Percentiles rank a stretch among this genome's conserved stretches.
phyloP scores from a whole-genome alignment of 2,329 filamentous ascomycete genomes.

The Fusarium algeriense region DNA sequence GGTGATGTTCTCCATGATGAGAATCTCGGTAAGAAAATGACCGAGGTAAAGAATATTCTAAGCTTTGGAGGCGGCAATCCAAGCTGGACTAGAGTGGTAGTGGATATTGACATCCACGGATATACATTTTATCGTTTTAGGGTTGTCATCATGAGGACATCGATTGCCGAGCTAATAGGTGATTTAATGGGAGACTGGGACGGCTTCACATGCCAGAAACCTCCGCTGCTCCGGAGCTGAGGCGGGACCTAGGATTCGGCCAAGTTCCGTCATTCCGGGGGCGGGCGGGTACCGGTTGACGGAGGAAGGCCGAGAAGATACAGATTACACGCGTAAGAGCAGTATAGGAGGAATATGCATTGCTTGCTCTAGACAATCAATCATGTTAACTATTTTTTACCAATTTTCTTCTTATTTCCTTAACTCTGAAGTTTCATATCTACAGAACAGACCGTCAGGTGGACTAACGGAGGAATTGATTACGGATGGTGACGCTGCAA shows the following conservation, averaged over 20 bases:
- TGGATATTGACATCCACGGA: conserved; percentile 25
- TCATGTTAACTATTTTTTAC: background rate
- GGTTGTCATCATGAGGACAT: conserved; percentile 17
- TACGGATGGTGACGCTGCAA: background rate
- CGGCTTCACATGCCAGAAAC: conserved; percentile 49
- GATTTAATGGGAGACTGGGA: background rate
- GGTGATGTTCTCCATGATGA: background rate
- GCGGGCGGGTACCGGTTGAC: conserved; percentile 26
- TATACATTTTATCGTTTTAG: background rate
- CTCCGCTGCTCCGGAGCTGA: conserved; percentile 49
- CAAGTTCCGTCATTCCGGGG: conserved; percentile 45
- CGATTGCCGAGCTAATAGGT: conserved; percentile 4
- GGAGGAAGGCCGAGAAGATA: conserved; percentile 44
- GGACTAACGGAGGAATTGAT: background rate
- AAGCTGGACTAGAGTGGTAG: background rate
- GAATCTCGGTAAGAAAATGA: conserved; percentile 30
- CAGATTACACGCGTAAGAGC: conserved; percentile 4
- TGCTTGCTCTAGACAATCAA: background rate
- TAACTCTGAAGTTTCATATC: background rate
- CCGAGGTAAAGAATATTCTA: conserved; percentile 35
- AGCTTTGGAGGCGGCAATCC: background rate
- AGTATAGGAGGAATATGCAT: background rate
- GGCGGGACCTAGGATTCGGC: conserved; percentile 39
- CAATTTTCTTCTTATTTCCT: too few species aligned
- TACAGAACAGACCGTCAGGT: background rate